These are phyloP conservation scores for Cubamyces lactineus DNA, from an alignment of 768 basidiomycete genomes.

Conservation along the genomic window DNA sequence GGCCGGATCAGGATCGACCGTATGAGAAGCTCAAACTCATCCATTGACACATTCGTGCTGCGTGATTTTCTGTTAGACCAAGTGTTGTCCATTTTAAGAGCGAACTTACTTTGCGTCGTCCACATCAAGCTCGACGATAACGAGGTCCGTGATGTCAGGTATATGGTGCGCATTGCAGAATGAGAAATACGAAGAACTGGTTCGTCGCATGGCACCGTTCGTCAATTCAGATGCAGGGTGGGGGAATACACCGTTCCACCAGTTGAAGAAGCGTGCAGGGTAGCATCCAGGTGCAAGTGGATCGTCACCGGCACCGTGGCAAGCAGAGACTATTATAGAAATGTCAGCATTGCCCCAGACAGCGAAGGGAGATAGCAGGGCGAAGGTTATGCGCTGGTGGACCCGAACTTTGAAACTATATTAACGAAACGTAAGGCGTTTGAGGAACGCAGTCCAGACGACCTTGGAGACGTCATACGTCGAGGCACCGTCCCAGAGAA, in stretches of 20 bases:
- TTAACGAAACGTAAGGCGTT: slow-evolving; percentile 12
- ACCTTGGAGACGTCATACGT: slow-evolving; percentile 5
- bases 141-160: slow-evolving; percentile 91
- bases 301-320: slow-evolving; percentile 92
- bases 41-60: slow-evolving; percentile 69
- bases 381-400: neutral
- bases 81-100: neutral
- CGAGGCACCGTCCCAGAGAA: slow-evolving; percentile 4
- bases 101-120: slow-evolving; percentile 81
- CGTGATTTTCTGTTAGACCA: neutral
- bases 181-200: slow-evolving; percentile 92
- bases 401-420: neutral
- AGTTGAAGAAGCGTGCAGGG: slow-evolving; percentile 92
- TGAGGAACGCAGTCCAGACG: neutral
- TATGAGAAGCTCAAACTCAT: slow-evolving; percentile 90
- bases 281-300: slow-evolving; percentile 85
- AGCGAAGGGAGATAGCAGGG: slow-evolving; percentile 25
- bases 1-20: slow-evolving; percentile 90
- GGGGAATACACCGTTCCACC: slow-evolving; percentile 98
- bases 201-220: slow-evolving; percentile 92
- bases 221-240: slow-evolving; percentile 98
- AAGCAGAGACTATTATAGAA: slow-evolving; percentile 75
- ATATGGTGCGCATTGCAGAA: slow-evolving; percentile 94
- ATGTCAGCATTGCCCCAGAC: slow-evolving; percentile 9
- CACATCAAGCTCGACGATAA: slow-evolving; percentile 93